These are phyloP conservation scores for Calonectria pseudoreteaudii DNA, from an alignment of 2,329 filamentous ascomycete genomes.

Conservation along the genomic window DNA sequence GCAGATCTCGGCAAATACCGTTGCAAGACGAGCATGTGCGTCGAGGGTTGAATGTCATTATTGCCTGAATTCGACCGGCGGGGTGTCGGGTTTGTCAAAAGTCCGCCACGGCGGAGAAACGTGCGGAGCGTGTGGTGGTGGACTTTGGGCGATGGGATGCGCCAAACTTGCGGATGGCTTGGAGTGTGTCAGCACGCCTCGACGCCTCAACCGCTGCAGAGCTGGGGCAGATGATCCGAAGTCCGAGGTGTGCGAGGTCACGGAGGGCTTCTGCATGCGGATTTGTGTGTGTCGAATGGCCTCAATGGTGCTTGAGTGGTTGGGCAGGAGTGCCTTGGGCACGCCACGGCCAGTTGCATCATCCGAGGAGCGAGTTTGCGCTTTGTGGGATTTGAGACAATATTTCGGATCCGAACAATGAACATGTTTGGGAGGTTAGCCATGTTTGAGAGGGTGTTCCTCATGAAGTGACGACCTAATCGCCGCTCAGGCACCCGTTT, in stretches of 20 bases:
- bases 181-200: slow-evolving; percentile 2
- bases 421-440: background rate
- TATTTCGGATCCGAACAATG: background rate
- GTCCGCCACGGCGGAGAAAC: slow-evolving; percentile 19
- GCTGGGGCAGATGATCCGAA: slow-evolving; percentile 6
- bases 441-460: background rate
- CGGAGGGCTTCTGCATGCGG: background rate
- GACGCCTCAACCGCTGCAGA: slow-evolving; percentile 19
- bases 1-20: slow-evolving; percentile 24
- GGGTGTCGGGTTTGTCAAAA: slow-evolving; percentile 11
- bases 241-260: slow-evolving; percentile 5
- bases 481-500: background rate
- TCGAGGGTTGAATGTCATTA: background rate
- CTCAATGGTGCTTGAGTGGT: background rate
- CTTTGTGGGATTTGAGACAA: background rate
- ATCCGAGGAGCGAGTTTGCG: background rate
- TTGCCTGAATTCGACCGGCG: slow-evolving; percentile 14
- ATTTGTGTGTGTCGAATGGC: background rate
- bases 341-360: background rate
- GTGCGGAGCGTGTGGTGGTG: background rate
- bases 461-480: background rate
- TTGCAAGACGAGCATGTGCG: background rate
- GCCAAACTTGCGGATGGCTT: background rate
- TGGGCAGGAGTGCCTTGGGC: background rate
- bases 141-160: background rate